Evolutionary conservation across 352 stramenopile species (phyloP), one percentile per base, ranked within the genome.

Genomic region (Globisporangium acanthophoron): DNA sequence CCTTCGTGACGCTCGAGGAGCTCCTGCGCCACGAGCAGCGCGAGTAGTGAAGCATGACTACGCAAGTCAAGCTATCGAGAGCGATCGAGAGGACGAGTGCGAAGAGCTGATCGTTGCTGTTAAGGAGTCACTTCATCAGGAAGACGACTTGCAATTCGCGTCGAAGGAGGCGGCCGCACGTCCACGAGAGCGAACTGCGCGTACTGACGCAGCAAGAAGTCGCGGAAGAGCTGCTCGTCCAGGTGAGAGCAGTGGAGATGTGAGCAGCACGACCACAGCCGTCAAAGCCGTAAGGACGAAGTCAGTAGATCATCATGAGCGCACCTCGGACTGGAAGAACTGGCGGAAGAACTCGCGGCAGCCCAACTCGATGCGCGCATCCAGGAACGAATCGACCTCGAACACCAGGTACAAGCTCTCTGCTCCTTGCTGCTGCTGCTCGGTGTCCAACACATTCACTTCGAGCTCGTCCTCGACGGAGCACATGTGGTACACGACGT

Each of bases 301-400:
- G n/a, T 16, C 35, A 53, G 5, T 8, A 39, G 4, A 40, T 5
- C 11, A n/a, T 1, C 16, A 39, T 35, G 7, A 44, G 45, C 41
- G 58, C 54, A 92, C 81, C 75, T 88, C 59, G 3, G 82, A 85
- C 48, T 86, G 74, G 47, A 92, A 92, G 33, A 72, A 76, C 31
- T 92, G 82, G 39, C 82, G 79, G 40, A 92, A 92, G 59, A 92
- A 85, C 39, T 92, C 82, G 43, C 82, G 79, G 31, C 82, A 92
- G 11, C 82, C 82, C 9, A 92, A 57, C 52, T 88, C 82, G 6
- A 75, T 84, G 52, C 84, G 73, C 37, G 73, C 73, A 15, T 87
- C 76, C 33, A 89, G 53, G 43, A 85, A 88, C 3, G 74, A 71
- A 48, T 89, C 79, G 9, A 73, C 70, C 31, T 89, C 79, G 35